A percentile compares a stretch with the other conserved stretches of the same genome.
Evolutionary conservation across 352 stramenopile genomes (phyloP).

Genomic region (Globisporangium rhizosaccharum): DNA sequence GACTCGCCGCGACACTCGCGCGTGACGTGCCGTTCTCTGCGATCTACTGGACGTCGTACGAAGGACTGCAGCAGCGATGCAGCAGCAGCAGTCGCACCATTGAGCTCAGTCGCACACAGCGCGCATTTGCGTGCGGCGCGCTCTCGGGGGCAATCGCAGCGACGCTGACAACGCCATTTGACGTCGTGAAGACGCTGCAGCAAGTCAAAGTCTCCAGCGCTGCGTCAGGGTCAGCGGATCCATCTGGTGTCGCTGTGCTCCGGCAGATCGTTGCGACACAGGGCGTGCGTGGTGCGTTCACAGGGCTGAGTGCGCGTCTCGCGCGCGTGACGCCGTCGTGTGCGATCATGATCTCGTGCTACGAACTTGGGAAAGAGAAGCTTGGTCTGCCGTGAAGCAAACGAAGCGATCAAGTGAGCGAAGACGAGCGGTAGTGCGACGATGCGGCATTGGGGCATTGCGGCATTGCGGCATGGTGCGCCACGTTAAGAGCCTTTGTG

Average conservation of each 20-base stretch:
- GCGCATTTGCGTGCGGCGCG: slow-evolving; percentile 84
- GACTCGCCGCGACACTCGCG: slow-evolving; percentile 87
- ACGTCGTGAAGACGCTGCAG: slow-evolving; percentile 94
- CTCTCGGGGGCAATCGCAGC: slow-evolving; percentile 85
- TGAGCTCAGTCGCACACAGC: slow-evolving; percentile 39
- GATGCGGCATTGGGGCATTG: not conserved
- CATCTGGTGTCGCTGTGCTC: slow-evolving; percentile 36
- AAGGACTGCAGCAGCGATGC: slow-evolving; percentile 56
- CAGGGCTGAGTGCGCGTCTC: slow-evolving; percentile 57
- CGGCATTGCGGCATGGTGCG: not conserved
- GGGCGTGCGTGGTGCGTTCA: slow-evolving; percentile 50
- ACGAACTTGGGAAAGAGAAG: slow-evolving; percentile 76
- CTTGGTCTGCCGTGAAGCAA: slow-evolving; percentile 39
- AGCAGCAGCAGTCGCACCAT: slow-evolving; percentile 5
- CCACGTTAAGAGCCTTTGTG: too few species aligned
- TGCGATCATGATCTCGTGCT: slow-evolving; percentile 87
- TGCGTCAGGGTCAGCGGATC: slow-evolving; percentile 19
- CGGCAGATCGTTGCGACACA: slow-evolving; percentile 42
- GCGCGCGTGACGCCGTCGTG: slow-evolving; percentile 69
- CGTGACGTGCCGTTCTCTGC: slow-evolving; percentile 94
- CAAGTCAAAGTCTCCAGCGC: slow-evolving; percentile 48
- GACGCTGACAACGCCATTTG: slow-evolving; percentile 91
- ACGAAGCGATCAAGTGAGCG: not conserved
- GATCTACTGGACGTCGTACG: slow-evolving; percentile 93
- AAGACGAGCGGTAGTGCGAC: not conserved